Conservation (phyloP, 805 yeast species). For the Barnettozyma siamensis region DNA sequence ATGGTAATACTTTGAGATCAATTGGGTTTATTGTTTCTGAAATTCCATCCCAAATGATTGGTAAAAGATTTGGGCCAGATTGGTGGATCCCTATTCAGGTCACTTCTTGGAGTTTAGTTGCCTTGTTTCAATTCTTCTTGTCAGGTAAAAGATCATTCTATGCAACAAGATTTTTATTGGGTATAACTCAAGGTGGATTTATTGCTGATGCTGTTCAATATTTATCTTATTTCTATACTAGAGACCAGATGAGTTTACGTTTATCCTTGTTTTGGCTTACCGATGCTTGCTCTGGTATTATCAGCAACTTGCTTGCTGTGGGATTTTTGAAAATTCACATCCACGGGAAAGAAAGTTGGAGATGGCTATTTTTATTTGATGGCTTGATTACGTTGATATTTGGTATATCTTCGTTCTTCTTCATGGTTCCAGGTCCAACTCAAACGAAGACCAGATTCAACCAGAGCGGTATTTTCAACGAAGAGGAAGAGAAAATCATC, state of each 20-base stretch:
- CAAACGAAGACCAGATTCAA: constrained; percentile 46
- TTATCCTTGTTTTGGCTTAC: constrained; percentile 58
- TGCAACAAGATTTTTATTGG: constrained; percentile 46
- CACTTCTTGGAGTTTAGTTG: constrained; percentile 49
- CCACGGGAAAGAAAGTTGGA: constrained; percentile 42
- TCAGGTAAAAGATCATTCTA: constrained; percentile 37
- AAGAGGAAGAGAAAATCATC: constrained; percentile 49
- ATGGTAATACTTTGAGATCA: constrained; percentile 50
- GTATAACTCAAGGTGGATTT: constrained; percentile 62
- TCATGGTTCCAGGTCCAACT: constrained; percentile 53
- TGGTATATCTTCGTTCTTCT: constrained; percentile 41
- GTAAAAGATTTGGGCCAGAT: constrained; percentile 61
- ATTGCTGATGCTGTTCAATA: constrained; percentile 60
- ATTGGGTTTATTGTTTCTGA: constrained; percentile 52
- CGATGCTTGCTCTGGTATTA: constrained; percentile 40
- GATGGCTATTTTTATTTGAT: constrained; percentile 60
- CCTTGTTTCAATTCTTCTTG: constrained; percentile 45
- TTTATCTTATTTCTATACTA: constrained; percentile 61
- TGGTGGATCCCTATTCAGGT: constrained; percentile 57
- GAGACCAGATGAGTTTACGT: constrained; percentile 51
- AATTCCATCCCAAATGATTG: constrained; percentile 58
- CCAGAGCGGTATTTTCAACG: constrained; percentile 47
- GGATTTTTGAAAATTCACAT: constrained; percentile 45
- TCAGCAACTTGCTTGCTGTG: constrained; percentile 44
- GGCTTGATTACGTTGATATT: constrained; percentile 50